Conservation (phyloP, 805 yeast genomes). For the Torulaspora delbrueckii region DNA sequence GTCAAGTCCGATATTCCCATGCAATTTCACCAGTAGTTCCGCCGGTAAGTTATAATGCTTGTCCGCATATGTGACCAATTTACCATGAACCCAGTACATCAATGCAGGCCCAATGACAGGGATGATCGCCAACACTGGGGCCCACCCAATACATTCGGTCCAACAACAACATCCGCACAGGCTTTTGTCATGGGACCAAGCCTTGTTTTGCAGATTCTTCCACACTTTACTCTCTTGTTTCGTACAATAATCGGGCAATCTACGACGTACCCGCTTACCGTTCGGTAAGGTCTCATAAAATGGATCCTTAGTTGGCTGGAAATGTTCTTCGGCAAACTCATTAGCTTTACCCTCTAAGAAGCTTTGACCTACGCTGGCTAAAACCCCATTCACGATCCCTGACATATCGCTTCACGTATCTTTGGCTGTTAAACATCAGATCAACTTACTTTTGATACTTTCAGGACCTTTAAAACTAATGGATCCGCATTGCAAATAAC, state of each 20-base stretch:
- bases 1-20: slow-evolving; percentile 71
- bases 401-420: slow-evolving; percentile 7
- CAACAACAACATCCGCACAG: slow-evolving; percentile 68
- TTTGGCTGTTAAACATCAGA: background rate
- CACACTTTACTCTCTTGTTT: slow-evolving; percentile 61
- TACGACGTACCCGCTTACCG: slow-evolving; percentile 53
- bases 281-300: slow-evolving; percentile 45
- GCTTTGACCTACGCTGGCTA: slow-evolving; percentile 16
- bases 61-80: slow-evolving; percentile 57
- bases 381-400: slow-evolving; percentile 11
- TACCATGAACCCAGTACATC: slow-evolving; percentile 74
- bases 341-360: slow-evolving; percentile 21
- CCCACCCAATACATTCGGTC: slow-evolving; percentile 67
- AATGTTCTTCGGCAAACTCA: slow-evolving; percentile 28
- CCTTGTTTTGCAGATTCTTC: slow-evolving; percentile 67
- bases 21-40: slow-evolving; percentile 59
- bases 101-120: slow-evolving; percentile 83
- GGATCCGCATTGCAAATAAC: background rate
- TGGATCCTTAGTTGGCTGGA: slow-evolving; percentile 48
- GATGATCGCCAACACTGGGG: slow-evolving; percentile 62
- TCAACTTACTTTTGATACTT: background rate
- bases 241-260: slow-evolving; percentile 54
- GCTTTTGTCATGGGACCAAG: slow-evolving; percentile 86
- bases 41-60: slow-evolving; percentile 53
- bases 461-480: background rate